Conservation (phyloP, 192 early-diverging fungal species). For the Backusella circina region DNA sequence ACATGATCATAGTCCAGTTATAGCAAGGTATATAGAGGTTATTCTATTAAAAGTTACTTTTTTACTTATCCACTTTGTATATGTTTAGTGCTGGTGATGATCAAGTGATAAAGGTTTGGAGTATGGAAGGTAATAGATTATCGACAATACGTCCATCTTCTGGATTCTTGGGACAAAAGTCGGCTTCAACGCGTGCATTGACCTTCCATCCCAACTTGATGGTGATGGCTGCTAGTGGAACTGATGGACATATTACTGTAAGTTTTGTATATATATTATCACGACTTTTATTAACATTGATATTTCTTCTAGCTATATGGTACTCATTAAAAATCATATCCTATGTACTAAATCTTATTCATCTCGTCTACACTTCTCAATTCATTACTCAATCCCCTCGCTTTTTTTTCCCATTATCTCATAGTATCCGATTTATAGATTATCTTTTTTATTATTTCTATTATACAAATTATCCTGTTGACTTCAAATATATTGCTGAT, state of each 20-base stretch:
- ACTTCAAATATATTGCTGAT: too few relatives aligned
- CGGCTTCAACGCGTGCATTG: slow-evolving; percentile 48
- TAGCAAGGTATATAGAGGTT: slow-evolving; percentile 51
- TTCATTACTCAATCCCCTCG: too few relatives aligned
- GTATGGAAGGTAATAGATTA: slow-evolving; percentile 40
- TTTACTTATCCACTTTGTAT: neutral
- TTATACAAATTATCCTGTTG: too few relatives aligned
- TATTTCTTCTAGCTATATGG: neutral
- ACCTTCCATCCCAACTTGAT: slow-evolving; percentile 69
- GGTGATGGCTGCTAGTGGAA: slow-evolving; percentile 47
- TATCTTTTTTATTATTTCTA: too few relatives aligned
- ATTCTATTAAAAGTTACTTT: neutral
- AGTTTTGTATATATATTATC: neutral
- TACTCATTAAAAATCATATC: neutral
- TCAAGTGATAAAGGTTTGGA: slow-evolving; percentile 56
- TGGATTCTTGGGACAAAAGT: slow-evolving; percentile 54
- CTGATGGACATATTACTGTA: slow-evolving; percentile 43
- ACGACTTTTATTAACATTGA: neutral
- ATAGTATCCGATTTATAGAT: too few relatives aligned
- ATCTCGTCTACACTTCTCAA: too few relatives aligned
- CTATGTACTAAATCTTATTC: too few relatives aligned
- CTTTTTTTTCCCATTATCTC: too few relatives aligned
- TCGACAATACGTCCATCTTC: slow-evolving; percentile 48
- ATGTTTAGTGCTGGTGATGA: slow-evolving; percentile 31
- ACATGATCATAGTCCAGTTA: slow-evolving; percentile 55